Base-by-base conservation (phyloP, 192 early-diverging fungal genomes). In the Radiomyces spectabilis region DNA sequence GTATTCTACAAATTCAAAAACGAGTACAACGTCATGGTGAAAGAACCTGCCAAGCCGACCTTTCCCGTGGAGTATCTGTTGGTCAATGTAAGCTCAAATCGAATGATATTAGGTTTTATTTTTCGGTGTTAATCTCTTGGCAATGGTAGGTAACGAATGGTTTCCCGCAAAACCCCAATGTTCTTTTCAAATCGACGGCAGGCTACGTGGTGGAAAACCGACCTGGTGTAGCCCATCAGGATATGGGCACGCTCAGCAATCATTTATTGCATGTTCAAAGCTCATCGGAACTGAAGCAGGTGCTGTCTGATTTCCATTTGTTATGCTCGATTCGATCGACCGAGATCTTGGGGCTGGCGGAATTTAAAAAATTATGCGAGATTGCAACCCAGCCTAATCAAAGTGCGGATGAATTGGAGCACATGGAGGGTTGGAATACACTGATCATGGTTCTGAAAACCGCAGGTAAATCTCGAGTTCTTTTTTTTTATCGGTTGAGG, bases 41-140 rank as follows among this genome's bases (percentile, higher is more conserved):
- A 92, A 48, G 81, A 92, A 41, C 79, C 85, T 25, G 95, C 96
- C 18, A 94, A 95, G 58, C 95, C 95, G 0, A 88, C 92, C 3
- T 99, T 97, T 61, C 96, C 96, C 0, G 85, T 97, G 1, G 95
- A 99, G 55, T 97, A 99, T 59, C 78, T 99, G 18, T 72, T 99
- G 26, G 88, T 97, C 21, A 96, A 93, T 54, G 89, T 93, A 78
- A 66, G 74, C 49, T 21, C 5, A 4, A 12, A 30, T 3, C 6
- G 5, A 19, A 54, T 43, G 53, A 15, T 37, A 27, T 76, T 22
- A 8, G 22, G 48, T 43, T 38, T 33, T 43, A 18, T 53, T 19
- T 35, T 65, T 26, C 41, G 19, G 25, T 34, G 19, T 55, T 53
- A 71, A 57, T 38, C n/a, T 16, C 21, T 8, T 19, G n/a, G n/a